These are phyloP conservation scores for Nicotiana sylvestris DNA, from an alignment of 257 asterid genomes.

Conservation along the genomic window DNA sequence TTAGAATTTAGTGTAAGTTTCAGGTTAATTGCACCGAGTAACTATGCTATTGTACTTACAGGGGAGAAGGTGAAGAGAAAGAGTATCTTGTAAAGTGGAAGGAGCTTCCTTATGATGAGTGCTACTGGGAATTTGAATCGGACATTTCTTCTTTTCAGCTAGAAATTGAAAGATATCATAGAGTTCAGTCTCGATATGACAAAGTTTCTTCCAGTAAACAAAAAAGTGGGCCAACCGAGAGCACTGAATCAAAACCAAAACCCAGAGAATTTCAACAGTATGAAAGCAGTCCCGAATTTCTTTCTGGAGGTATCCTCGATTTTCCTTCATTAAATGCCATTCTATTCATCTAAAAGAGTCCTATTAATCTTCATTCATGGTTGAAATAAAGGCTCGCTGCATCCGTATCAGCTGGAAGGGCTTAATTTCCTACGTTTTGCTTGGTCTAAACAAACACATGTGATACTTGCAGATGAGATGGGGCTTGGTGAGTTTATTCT, in stretches of 20 bases:
- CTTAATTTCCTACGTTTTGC: slow-evolving; percentile 91
- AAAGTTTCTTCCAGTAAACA: slow-evolving; percentile 36
- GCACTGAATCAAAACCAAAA: slow-evolving; percentile 53
- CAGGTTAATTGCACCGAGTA: background rate
- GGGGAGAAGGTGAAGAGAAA: slow-evolving; percentile 65
- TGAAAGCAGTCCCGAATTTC: slow-evolving; percentile 87
- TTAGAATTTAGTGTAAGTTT: background rate
- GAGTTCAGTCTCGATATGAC: slow-evolving; percentile 46
- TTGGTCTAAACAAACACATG: slow-evolving; percentile 94
- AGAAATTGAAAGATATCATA: slow-evolving; percentile 72
- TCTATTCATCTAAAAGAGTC: background rate
- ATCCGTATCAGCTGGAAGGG: slow-evolving; percentile 99
- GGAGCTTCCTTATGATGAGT: slow-evolving; percentile 94
- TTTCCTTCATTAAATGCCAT: background rate
- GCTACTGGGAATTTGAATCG: slow-evolving; percentile 89
- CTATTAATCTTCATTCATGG: background rate
- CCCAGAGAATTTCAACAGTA: slow-evolving; percentile 85
- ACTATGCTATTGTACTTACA: slow-evolving; percentile 7
- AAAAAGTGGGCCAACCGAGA: slow-evolving; percentile 51
- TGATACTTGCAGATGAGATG: slow-evolving; percentile 99
- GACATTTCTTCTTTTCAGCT: slow-evolving; percentile 71
- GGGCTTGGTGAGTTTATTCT: slow-evolving; percentile 76
- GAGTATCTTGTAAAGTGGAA: slow-evolving; percentile 98
- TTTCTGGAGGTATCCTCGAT: slow-evolving; percentile 65
- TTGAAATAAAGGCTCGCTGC: slow-evolving; percentile 65